Percentiles rank a stretch among this genome's conserved stretches.
Conservation (phyloP, 495 filamentous ascomycete species). For the Tirmania nivea region DNA sequence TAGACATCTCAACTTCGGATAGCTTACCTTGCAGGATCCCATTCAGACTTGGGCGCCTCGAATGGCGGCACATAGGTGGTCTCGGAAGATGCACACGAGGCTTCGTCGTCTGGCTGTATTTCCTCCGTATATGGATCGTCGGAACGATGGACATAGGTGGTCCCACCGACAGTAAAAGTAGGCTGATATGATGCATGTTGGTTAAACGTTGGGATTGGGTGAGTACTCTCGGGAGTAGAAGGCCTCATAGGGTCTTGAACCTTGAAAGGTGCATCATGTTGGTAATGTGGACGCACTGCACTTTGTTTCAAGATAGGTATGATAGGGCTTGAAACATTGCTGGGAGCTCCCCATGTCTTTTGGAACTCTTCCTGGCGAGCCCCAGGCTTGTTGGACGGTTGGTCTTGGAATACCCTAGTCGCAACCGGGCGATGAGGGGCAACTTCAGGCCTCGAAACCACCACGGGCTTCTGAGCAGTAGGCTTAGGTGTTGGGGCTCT, state of each 20-base stretch:
- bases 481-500: not conserved
- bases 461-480: not conserved
- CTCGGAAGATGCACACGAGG: slow-evolving; percentile 2
- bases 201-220: not conserved
- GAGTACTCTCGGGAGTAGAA: not conserved
- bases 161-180: not conserved
- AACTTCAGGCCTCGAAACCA: not conserved
- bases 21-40: slow-evolving; percentile 17
- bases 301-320: not conserved
- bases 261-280: not conserved
- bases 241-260: not conserved
- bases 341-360: not conserved
- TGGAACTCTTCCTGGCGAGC: not conserved
- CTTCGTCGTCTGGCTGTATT: slow-evolving; percentile 7
- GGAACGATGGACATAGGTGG: not conserved
- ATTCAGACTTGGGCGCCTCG: slow-evolving; percentile 1
- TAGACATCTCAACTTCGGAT: not conserved
- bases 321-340: not conserved
- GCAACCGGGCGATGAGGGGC: not conserved
- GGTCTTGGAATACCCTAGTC: not conserved
- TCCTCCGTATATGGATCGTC: slow-evolving; percentile 7
- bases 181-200: not conserved
- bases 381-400: not conserved
- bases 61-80: not conserved
- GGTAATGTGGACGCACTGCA: not conserved